Percentiles rank a stretch among this genome's conserved stretches.
These are phyloP conservation scores for Pichia kluyveri DNA, from an alignment of 805 yeast genomes.

Conservation along the genomic window DNA sequence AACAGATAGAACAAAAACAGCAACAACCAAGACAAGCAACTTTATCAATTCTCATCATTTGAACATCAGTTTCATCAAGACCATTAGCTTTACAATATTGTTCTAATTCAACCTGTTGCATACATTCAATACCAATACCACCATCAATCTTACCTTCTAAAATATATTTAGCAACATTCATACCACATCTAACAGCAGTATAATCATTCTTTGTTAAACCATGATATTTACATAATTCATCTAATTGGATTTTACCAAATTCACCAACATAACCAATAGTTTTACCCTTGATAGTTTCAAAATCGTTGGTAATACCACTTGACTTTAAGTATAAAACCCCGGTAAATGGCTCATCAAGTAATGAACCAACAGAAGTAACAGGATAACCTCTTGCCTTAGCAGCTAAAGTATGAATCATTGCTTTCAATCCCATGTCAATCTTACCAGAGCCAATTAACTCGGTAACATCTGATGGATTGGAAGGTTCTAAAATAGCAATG, in stretches of 20 bases:
- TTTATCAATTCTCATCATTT: conserved; percentile 48
- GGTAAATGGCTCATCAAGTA: conserved; percentile 50
- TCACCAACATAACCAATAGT: conserved; percentile 50
- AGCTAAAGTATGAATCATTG: conserved; percentile 52
- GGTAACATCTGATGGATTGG: conserved; percentile 50
- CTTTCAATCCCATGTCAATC: conserved; percentile 50
- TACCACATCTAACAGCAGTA: conserved; percentile 50
- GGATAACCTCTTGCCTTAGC: conserved; percentile 52
- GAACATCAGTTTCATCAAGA: conserved; percentile 36
- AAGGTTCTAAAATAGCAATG: conserved; percentile 44
- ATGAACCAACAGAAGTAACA: conserved; percentile 46
- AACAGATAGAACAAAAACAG: conserved; percentile 48
- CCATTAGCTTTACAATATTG: conserved; percentile 37
- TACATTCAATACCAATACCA: conserved; percentile 51
- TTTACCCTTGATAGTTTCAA: conserved; percentile 43
- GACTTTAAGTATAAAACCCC: conserved; percentile 44
- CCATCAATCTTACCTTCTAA: conserved; percentile 49
- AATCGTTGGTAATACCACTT: conserved; percentile 42
- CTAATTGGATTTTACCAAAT: conserved; percentile 50
- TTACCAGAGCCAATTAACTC: conserved; percentile 50
- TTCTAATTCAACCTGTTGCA: conserved; percentile 50
- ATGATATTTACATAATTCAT: conserved; percentile 45
- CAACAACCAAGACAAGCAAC: conserved; percentile 51
- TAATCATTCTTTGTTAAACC: conserved; percentile 49
- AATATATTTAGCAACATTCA: conserved; percentile 49